Base-by-base conservation (phyloP, 2,329 filamentous ascomycete species). In the Aspergillus felis region DNA sequence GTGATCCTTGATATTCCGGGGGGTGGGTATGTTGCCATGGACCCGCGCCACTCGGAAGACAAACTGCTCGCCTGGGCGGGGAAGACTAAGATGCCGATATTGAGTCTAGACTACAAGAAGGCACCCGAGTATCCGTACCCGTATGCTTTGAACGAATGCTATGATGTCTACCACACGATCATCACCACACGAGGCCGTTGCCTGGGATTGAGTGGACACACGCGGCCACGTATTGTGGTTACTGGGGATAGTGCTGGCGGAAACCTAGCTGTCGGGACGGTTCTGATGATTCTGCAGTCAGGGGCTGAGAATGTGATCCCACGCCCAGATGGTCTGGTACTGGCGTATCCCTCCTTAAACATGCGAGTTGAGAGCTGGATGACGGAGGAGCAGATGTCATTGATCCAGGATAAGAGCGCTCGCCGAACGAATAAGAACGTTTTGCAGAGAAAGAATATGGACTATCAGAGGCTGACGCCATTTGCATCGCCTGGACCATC, bases 311-410 rank as follows among this genome's bases (percentile, higher is more conserved):
- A 77, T 22, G 79, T 85, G 2, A 79, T 96, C 5, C 88, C 92
- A 0, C 71, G 84, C 0, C 94, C 94, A 0, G 88, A 90, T 53
- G 93, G 92, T 0, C 75, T 97, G 7, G 82, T 97, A 0, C 81
- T 96, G 51, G 87, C 95, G 57, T 99, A 99, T 68, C 94, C 94
- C 0, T 87, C 88, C 0, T 78, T 99, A 58, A 94, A 97, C 68
- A 92, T 97, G 89, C 97, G 96, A 68, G 97, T 97, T 63, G 91
- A 91, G 41, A 97, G 92, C 73, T 99, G 94, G 94, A 97, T 99
- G 92, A 92, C 91, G 0, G 93, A 97, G 66, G 93, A 97, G 73
- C 92, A 99, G 71, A 96, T 97, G 91, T 86, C 91, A 0, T 78
- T 99, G 59, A 96, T 99, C 61, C 87, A 91, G 63, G 92, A 96